A percentile compares a stretch with the other conserved stretches of the same genome.
phyloP scores from a whole-genome alignment of 164 flowering plant genomes.

The Amborella trichopoda region DNA sequence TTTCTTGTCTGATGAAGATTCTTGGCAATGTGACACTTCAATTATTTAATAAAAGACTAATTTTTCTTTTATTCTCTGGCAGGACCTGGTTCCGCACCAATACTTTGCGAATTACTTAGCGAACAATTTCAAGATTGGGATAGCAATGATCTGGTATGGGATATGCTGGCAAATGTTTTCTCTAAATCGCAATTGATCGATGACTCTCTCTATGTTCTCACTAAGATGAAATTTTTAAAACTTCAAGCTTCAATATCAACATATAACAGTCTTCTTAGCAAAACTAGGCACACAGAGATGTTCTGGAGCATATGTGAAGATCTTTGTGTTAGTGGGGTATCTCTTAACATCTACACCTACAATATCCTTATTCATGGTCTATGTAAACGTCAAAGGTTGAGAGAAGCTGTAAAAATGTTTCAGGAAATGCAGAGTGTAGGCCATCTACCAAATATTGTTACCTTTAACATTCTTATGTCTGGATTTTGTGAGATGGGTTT shows the following conservation, averaged over 20 bases:
- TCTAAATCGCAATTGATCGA: conserved; percentile 40
- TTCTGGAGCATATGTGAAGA: conserved; percentile 38
- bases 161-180: conserved; percentile 47
- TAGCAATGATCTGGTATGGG: conserved; percentile 41
- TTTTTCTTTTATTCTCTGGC: conserved; percentile 17
- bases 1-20: neutral
- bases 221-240: conserved; percentile 44
- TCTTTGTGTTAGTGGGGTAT: conserved; percentile 21
- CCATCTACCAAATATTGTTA: conserved; percentile 29
- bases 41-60: conserved; percentile 6
- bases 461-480: conserved; percentile 53
- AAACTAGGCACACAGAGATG: conserved; percentile 35
- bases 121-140: conserved; percentile 37
- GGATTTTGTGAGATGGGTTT: conserved; percentile 46
- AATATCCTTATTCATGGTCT: conserved; percentile 51
- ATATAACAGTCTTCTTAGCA: conserved; percentile 46
- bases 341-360: conserved; percentile 27
- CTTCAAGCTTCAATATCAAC: conserved; percentile 38
- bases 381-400: conserved; percentile 40
- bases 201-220: conserved; percentile 52
- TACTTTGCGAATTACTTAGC: conserved; percentile 37
- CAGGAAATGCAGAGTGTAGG: conserved; percentile 19
- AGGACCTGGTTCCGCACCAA: conserved; percentile 60
- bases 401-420: conserved; percentile 40
- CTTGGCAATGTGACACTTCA: neutral